Percentiles rank a stretch among this genome's conserved stretches.
These are phyloP conservation scores for Ophiocytium majus DNA, from an alignment of 352 stramenopile genomes.

Conservation along the genomic window DNA sequence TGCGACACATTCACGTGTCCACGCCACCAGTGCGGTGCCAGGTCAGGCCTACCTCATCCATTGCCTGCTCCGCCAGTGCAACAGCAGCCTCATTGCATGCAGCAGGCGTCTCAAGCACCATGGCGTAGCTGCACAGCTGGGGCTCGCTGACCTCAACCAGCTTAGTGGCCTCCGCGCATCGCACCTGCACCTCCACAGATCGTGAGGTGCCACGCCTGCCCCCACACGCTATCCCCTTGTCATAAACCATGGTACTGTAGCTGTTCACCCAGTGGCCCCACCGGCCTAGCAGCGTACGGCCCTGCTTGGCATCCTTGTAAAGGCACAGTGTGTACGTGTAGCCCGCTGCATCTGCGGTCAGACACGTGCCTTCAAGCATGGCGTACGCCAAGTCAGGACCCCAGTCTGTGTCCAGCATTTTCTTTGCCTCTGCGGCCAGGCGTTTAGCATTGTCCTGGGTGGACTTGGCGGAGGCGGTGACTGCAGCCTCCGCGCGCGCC, in stretches of 20 bases:
- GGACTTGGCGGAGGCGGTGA: not conserved
- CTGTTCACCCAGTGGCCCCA: not conserved
- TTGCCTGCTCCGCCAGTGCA: not conserved
- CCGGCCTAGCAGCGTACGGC: not conserved
- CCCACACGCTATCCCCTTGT: not conserved
- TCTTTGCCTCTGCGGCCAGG: not conserved
- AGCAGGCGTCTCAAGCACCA: not conserved
- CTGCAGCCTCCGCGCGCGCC: not conserved
- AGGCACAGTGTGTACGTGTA: not conserved
- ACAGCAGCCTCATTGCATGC: not conserved
- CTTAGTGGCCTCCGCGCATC: not conserved
- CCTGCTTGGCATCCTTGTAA: slow-evolving; percentile 8
- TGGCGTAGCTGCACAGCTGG: not conserved
- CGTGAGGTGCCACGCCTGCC: not conserved
- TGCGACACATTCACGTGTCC: not conserved
- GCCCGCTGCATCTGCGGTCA: not conserved
- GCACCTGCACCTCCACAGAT: not conserved
- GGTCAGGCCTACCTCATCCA: not conserved
- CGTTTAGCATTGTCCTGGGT: not conserved
- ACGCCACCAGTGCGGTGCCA: not conserved
- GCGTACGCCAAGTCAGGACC: not conserved
- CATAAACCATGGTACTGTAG: not conserved
- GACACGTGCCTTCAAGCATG: not conserved
- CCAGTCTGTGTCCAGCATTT: not conserved
- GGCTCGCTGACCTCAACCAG: not conserved